Evolutionary conservation across 495 filamentous ascomycete genomes (phyloP), one percentile per base, ranked within the genome.

Genomic region (Cercophora newfieldiana): DNA sequence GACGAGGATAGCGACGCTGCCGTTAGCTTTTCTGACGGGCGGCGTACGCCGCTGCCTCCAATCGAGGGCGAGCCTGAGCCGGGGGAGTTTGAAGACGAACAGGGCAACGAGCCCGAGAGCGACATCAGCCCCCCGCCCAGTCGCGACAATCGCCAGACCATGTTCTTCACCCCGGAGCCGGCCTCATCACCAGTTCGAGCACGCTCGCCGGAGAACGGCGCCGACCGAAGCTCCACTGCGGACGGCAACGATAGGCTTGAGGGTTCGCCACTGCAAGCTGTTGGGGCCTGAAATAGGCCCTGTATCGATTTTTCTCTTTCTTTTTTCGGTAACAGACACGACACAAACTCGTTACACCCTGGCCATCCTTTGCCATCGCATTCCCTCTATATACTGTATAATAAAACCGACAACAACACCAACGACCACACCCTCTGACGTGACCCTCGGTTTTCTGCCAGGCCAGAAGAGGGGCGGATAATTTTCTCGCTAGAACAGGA

Each of bases 1-100:
- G 84, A 86, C 63, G 84, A 84, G 49, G 85, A 87, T 63, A 86
- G 83, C 64, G 83, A 86, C 31, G 84, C 80, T 8, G 85, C 83
- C 1, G 54, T 82, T 18, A 86, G 83, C 69, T 81, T 85, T 50
- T 87, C 83, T 0, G 85, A 87, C 26, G 85, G 85, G 16, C 75
- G 82, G 51, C 79, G 77, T 19, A 85, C 85, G 5, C 84, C 84
- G 3, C 70, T 87, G 21, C 82, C 82, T 6, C 81, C 81, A 0
- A 80, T 83, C 18, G 81, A 84, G 50, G 79, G 79, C 44, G 79
- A 83, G 63, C 61, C 37, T 44, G 37, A 44, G 37, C 37, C 67
- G 30, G 58, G 58, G 37, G 62, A 65, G 68, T 70, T 18, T 7
- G 66, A 56, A 0, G 56, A 61, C 22, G 58, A 49, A 16, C 57